Evolutionary conservation across 176 grass and related monocot genomes (phyloP), one percentile per base, ranked within the genome.

Genomic region (Elaeis guineensis): DNA sequence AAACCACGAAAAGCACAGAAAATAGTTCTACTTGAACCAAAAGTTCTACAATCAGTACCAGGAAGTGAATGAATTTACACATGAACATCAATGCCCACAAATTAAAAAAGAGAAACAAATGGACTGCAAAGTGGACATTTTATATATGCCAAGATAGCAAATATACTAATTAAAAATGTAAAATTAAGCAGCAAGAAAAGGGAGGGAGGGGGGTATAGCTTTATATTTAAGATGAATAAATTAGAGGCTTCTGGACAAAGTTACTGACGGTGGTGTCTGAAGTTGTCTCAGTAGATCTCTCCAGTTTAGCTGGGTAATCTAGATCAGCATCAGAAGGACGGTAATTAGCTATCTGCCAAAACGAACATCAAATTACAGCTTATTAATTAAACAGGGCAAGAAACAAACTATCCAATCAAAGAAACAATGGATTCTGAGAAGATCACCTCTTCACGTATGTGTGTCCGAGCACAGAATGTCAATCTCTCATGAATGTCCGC

Each of bases 271-370:
- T 69, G 65, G 79, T 53, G 77, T 32, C 85, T 83, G 93, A 79
- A 83, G 82, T 79, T 11, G 62, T 21, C 65, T 75, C 81, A 55
- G 64, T 22, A 53, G 32, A 73, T 83, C 62, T 66, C 63, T 98
- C 84, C 59, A 98, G 82, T 66, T 92, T 98, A 74, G 79, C 87
- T 54, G 93, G 93, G 72, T 98, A 98, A 77, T 98, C 84, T 51
- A 98, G 79, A 83, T 98, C 93, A 66, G 83, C 79, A 49, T 83
- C 71, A 58, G 84, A 86, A 57, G 88, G 87, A 69, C 84, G 84
- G 39, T 85, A 98, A 60, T 92, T 98, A 57, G 93, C 84, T 81
- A 98, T 92, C 93, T 98, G 79, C 51, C 70, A 59, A 61, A 50
- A 11, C 35, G 14, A 44, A 44, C 35, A 44, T 12, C 11, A 44